Percentiles rank a stretch among this genome's conserved stretches.
Evolutionary conservation across 163 green algal species (phyloP).

Genomic region (Scenedesmus sp.): DNA sequence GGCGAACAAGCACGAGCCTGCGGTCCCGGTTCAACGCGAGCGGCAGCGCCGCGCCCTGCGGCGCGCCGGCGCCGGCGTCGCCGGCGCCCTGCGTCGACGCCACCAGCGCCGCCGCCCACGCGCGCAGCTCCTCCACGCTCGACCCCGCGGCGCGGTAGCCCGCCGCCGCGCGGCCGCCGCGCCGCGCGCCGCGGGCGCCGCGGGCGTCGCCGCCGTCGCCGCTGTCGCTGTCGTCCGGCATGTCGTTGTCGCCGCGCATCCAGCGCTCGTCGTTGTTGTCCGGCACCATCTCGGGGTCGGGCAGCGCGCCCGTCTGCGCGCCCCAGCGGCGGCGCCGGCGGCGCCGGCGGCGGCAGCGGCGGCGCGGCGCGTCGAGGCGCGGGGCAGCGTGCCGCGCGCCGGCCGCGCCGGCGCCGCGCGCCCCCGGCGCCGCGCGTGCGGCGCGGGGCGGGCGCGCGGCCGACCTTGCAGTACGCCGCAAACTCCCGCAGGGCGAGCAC

Average conservation of each 20-base stretch:
- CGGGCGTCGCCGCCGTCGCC: neutral
- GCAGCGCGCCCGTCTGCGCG: conserved; percentile 67
- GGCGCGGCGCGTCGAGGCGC: too few relatives aligned
- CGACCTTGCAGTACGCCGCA: conserved; percentile 36
- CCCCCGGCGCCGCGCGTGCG: too few relatives aligned
- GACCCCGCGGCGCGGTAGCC: neutral
- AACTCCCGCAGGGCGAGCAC: conserved; percentile 10
- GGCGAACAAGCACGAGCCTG: conserved; percentile 60
- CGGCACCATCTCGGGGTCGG: conserved; percentile 61
- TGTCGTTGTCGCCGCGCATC: conserved; percentile 5
- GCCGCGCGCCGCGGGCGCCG: neutral
- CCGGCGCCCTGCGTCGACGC: neutral
- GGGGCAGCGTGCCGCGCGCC: too few relatives aligned
- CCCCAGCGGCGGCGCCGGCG: neutral
- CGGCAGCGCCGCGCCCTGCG: too few relatives aligned
- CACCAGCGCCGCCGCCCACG: conserved; percentile 5
- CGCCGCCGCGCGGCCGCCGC: neutral
- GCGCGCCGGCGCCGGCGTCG: conserved; percentile 30
- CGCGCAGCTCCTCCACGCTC: conserved; percentile 1
- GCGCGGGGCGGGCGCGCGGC: too few relatives aligned
- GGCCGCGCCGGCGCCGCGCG: too few relatives aligned
- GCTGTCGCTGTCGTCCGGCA: conserved; percentile 52
- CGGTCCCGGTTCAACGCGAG: conserved; percentile 47
- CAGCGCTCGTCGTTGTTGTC: conserved; percentile 68
- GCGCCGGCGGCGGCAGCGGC: too few relatives aligned